Percentiles rank a stretch among this genome's conserved stretches.
Evolutionary conservation across 805 yeast species (phyloP).

Genomic region (Ogataea trehalophila): DNA sequence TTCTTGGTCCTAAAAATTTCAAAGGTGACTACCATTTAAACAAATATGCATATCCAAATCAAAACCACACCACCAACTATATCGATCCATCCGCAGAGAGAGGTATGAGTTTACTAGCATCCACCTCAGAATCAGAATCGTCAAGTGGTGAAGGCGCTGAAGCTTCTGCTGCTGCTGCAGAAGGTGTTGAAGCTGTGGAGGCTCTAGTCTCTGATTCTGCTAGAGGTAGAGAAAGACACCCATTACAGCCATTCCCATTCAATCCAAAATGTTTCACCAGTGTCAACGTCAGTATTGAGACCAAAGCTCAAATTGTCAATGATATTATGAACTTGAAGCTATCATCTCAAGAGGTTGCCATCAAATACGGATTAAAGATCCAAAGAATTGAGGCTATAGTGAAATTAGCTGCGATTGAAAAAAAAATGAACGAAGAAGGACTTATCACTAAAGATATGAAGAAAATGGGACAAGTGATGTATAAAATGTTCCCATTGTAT

Average conservation of each 20-base stretch:
- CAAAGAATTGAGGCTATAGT: slow-evolving; percentile 88
- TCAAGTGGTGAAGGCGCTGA: slow-evolving; percentile 7
- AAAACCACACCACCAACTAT: slow-evolving; percentile 68
- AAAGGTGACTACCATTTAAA: slow-evolving; percentile 78
- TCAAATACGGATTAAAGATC: slow-evolving; percentile 72
- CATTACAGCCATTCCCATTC: slow-evolving; percentile 76
- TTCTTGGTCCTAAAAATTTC: slow-evolving; percentile 78
- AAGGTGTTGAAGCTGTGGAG: slow-evolving; percentile 15
- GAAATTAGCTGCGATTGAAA: slow-evolving; percentile 61
- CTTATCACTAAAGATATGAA: slow-evolving; percentile 50
- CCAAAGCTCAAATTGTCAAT: slow-evolving; percentile 55
- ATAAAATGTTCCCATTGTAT: slow-evolving; percentile 77
- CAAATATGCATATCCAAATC: slow-evolving; percentile 66
- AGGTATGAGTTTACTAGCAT: slow-evolving; percentile 30
- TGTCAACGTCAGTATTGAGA: slow-evolving; percentile 48
- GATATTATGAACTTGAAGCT: slow-evolving; percentile 45
- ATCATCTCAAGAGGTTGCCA: slow-evolving; percentile 69
- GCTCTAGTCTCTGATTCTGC: slow-evolving; percentile 5
- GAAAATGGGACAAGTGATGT: slow-evolving; percentile 57
- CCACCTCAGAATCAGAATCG: background rate
- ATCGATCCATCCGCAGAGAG: slow-evolving; percentile 50
- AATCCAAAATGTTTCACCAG: slow-evolving; percentile 71
- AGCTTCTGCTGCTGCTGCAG: slow-evolving; percentile 10
- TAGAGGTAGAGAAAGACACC: slow-evolving; percentile 13
- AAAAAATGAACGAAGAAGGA: slow-evolving; percentile 52